phyloP scores from a whole-genome alignment of 139 green algal genomes.

The Picochlorum costavermella region DNA sequence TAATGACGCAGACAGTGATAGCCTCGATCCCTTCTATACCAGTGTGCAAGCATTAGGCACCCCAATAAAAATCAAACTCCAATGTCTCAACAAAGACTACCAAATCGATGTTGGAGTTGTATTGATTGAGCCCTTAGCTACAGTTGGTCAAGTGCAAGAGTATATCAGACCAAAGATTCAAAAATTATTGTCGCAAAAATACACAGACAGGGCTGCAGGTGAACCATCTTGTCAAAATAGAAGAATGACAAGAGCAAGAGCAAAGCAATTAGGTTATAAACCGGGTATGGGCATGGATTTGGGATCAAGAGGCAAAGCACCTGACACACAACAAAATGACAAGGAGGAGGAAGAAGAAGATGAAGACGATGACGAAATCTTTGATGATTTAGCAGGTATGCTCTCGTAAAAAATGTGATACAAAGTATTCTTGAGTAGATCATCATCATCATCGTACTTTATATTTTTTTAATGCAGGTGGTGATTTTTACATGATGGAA shows the following conservation, averaged over 20 bases:
- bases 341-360: slow-evolving; percentile 30
- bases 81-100: neutral
- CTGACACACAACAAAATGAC: slow-evolving; percentile 51
- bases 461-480: no score
- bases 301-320: neutral
- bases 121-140: slow-evolving; percentile 92
- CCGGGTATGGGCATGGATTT: neutral
- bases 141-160: slow-evolving; percentile 86
- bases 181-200: neutral
- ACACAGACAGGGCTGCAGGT: neutral
- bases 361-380: slow-evolving; percentile 28
- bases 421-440: no score
- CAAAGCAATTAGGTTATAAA: neutral
- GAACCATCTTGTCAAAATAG: neutral
- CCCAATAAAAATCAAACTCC: slow-evolving; percentile 87
- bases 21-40: slow-evolving; percentile 36
- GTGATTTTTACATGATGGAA: no score
- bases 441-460: no score
- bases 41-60: slow-evolving; percentile 72
- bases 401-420: no score
- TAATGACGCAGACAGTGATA: neutral
- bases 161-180: slow-evolving; percentile 85
- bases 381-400: no score
- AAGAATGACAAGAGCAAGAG: neutral
- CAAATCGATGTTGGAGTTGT: slow-evolving; percentile 62